A percentile compares a stretch with the other conserved stretches of the same genome.
Evolutionary conservation across 2,329 filamentous ascomycete species (phyloP).

Genomic region (Diplodia seriata): DNA sequence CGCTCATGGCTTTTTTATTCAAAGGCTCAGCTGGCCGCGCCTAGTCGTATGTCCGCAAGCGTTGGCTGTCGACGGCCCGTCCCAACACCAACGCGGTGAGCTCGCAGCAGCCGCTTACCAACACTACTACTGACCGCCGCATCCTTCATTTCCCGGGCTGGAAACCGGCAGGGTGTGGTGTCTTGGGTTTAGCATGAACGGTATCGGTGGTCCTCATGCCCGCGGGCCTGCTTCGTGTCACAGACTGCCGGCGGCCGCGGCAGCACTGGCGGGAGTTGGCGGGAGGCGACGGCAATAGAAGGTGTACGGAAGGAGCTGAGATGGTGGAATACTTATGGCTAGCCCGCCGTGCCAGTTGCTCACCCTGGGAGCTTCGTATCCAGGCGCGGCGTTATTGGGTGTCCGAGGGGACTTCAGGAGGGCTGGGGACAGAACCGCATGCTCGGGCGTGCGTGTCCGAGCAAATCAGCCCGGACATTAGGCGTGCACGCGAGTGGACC

Average conservation of each 20-base stretch:
- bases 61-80: not conserved
- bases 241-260: not conserved
- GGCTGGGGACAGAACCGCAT: not conserved
- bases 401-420: not conserved
- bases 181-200: slow-evolving; percentile 31
- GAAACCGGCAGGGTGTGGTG: slow-evolving; percentile 21
- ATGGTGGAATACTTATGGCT: slow-evolving; percentile 15
- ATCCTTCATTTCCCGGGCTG: slow-evolving; percentile 28
- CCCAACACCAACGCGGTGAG: not conserved
- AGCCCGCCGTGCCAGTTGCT: not conserved
- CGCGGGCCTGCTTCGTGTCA: not conserved
- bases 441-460: slow-evolving; percentile 14
- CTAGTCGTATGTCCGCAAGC: not conserved
- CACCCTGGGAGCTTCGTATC: slow-evolving; percentile 1
- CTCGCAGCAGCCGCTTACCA: slow-evolving; percentile 11
- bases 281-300: not conserved
- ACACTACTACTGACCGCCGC: slow-evolving; percentile 23
- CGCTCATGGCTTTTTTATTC: slow-evolving; percentile 11
- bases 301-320: not conserved
- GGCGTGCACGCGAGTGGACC: slow-evolving; percentile 26
- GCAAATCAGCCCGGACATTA: slow-evolving; percentile 23
- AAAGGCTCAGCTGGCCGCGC: not conserved
- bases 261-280: slow-evolving; percentile 1
- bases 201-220: slow-evolving; percentile 22
- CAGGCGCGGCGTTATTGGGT: not conserved